Percentiles rank a stretch among this genome's conserved stretches.
Evolutionary conservation across 106 monocot species (phyloP).

Genomic region (Phalaenopsis aphrodite): DNA sequence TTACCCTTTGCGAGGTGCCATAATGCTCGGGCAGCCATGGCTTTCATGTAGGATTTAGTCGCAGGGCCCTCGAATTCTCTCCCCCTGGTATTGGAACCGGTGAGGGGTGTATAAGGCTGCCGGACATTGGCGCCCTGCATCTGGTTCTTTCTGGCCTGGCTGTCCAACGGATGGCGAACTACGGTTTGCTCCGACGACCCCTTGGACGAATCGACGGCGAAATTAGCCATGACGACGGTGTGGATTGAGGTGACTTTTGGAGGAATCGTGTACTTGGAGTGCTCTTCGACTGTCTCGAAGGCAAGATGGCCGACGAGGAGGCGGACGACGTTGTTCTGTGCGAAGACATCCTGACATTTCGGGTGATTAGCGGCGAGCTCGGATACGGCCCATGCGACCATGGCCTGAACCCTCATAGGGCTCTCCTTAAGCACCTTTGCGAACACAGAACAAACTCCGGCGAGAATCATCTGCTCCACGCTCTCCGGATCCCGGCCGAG

Average conservation of each 20-base stretch:
- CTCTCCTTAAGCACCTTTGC: constrained; percentile 69
- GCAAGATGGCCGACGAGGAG: constrained; percentile 82
- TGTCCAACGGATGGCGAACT: constrained; percentile 11
- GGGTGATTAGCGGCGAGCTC: constrained; percentile 56
- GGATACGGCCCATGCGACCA: constrained; percentile 61
- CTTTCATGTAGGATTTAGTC: constrained; percentile 18
- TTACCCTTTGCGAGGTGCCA: constrained; percentile 64
- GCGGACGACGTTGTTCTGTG: constrained; percentile 68
- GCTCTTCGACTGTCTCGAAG: constrained; percentile 84
- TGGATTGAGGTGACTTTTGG: constrained; percentile 46
- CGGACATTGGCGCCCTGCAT: background rate
- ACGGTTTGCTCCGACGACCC: background rate
- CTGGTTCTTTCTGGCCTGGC: constrained; percentile 4
- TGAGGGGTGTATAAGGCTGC: background rate
- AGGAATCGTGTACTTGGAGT: constrained; percentile 61
- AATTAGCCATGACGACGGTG: constrained; percentile 34
- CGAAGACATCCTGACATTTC: constrained; percentile 67
- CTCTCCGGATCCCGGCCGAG: constrained; percentile 63
- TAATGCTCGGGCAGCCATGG: constrained; percentile 46
- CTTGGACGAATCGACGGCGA: background rate
- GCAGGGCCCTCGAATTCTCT: constrained; percentile 21
- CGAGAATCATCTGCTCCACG: constrained; percentile 49
- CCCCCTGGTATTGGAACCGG: constrained; percentile 11
- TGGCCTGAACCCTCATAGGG: constrained; percentile 67
- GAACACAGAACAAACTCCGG: constrained; percentile 58